Conservation (phyloP, 306 rosid species). For the Neltuma alba region DNA sequence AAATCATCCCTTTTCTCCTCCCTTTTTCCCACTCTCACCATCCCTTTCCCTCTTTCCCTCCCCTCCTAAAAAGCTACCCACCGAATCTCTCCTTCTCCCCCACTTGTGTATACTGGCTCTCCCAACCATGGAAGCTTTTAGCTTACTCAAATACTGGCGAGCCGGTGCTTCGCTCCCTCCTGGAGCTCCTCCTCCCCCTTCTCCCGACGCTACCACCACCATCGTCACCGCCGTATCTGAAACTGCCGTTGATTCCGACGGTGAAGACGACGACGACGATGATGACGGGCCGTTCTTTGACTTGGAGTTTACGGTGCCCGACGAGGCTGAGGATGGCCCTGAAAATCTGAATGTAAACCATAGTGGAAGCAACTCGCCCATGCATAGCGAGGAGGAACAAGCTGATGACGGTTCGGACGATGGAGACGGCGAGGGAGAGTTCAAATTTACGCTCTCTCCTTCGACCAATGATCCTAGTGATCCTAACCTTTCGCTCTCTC, state of each 20-base stretch:
- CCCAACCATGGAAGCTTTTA: slow-evolving; percentile 99
- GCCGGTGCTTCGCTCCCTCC: slow-evolving; percentile 42
- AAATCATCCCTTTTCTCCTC: slow-evolving; percentile 28
- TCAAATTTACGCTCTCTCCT: slow-evolving; percentile 76
- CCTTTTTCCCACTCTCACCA: neutral
- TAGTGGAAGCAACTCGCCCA: neutral
- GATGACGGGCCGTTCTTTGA: slow-evolving; percentile 96
- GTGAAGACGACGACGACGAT: slow-evolving; percentile 24
- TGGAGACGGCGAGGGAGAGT: slow-evolving; percentile 59
- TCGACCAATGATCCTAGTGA: slow-evolving; percentile 69
- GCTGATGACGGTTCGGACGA: slow-evolving; percentile 38
- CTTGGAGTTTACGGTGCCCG: slow-evolving; percentile 77
- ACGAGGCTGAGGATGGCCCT: slow-evolving; percentile 44
- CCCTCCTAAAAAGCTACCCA: slow-evolving; percentile 29
- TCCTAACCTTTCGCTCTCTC: slow-evolving; percentile 70
- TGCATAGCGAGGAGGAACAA: slow-evolving; percentile 2
- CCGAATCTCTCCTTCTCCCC: slow-evolving; percentile 9
- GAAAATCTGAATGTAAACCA: slow-evolving; percentile 23
- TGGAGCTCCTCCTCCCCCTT: slow-evolving; percentile 1
- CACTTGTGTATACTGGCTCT: slow-evolving; percentile 83
- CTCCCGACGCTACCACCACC: slow-evolving; percentile 34
- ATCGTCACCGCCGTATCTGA: slow-evolving; percentile 42
- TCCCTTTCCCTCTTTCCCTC: neutral
- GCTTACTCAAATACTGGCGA: slow-evolving; percentile 93
- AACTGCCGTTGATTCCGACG: slow-evolving; percentile 35